These are phyloP conservation scores for Diaporthe batatas DNA, from an alignment of 2,329 filamentous ascomycete species.

Conservation along the genomic window DNA sequence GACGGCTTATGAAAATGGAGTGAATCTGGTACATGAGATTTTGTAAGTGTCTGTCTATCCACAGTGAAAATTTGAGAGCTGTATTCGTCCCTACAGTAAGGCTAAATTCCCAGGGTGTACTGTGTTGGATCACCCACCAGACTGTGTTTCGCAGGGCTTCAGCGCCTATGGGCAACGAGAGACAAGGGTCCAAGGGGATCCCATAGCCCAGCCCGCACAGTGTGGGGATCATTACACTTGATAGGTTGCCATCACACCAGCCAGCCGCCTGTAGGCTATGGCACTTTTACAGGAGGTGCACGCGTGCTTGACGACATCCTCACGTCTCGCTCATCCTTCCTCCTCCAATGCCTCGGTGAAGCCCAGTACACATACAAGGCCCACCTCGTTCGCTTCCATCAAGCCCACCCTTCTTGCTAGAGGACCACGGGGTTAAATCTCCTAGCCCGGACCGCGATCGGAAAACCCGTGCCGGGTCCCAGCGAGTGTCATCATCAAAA, in stretches of 20 bases:
- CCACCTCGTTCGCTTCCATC: not conserved
- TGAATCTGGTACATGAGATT: not conserved
- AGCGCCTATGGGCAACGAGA: not conserved
- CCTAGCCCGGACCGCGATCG: conserved; percentile 36
- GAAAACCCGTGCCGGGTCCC: conserved; percentile 24
- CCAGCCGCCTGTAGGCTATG: not conserved
- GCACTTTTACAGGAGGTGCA: not conserved
- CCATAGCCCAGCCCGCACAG: not conserved
- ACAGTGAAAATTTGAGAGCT: conserved; percentile 30
- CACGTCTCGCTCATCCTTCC: not conserved
- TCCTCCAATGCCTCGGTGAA: not conserved
- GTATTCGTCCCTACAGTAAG: not conserved
- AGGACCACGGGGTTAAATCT: not conserved
- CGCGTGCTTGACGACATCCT: not conserved
- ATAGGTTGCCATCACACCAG: not conserved
- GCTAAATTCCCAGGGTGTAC: not conserved
- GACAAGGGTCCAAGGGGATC: not conserved
- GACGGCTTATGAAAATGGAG: not conserved
- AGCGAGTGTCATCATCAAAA: conserved; percentile 24
- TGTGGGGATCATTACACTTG: not conserved
- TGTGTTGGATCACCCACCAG: not conserved
- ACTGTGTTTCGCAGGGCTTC: conserved; percentile 1
- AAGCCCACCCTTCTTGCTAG: not conserved
- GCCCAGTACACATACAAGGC: not conserved
- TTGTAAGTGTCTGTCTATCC: conserved; percentile 15